Evolutionary conservation across 208 protist species (phyloP), one percentile per base, ranked within the genome.

Genomic region (Trypanosoma vivax): DNA sequence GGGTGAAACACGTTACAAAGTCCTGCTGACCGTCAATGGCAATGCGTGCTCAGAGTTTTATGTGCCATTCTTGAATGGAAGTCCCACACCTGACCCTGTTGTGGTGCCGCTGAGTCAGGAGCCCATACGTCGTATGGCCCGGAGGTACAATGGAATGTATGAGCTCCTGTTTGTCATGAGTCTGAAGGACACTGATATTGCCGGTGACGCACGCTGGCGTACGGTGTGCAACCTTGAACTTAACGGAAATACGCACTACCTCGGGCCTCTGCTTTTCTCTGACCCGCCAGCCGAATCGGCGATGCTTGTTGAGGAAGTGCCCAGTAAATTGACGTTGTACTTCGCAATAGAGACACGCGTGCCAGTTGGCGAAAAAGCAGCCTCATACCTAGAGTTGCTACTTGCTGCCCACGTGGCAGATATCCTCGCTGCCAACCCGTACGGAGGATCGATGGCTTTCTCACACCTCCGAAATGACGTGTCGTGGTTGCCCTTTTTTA

Each of bases 401-500:
- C 62, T 92, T 53, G 81, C 73, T 41, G 72, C 88, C 54, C 74
- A 87, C 37, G 65, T 88, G 10, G 64, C 67, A 24, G 60, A 54
- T 5, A 69, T 92, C 27, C 34, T 92, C 38, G 79, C 83, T n/a
- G 76, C 76, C 52, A 77, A 92, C 50, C 74, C 76, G 35, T 75
- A 73, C 13, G 45, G 16, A 31, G 83, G 79, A 14, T 88, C 76
- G 11, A 46, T 91, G 24, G 54, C 70, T 0, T 69, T 71, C 9
- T 73, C 76, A 31, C 74, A 88, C 63, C 46, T 88, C 9, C 79
- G 88, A 41, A 92, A 92, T 55, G 54, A 78, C 23, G 80, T 88
- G 39, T 64, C 69, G 14, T 71, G 76, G 10, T 50, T 92, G 2
- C 84, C 79, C 0, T 88, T 83, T 55, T 88, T 84, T 67, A 45